Conservation (phyloP, 495 filamentous ascomycete genomes). For the Tuber umbilicatum region DNA sequence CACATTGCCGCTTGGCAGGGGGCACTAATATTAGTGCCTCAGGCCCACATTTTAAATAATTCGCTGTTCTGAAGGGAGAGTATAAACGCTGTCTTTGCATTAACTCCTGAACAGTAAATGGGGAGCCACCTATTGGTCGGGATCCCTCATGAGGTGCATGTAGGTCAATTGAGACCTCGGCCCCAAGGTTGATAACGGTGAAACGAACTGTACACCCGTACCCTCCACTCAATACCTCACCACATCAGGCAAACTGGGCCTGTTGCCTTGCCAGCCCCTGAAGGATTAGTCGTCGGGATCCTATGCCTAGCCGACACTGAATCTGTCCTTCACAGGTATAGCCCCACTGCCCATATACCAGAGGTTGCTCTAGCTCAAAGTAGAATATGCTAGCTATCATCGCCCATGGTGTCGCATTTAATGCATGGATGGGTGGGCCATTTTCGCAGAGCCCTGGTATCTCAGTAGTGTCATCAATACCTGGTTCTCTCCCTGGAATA, state of each 20-base stretch:
- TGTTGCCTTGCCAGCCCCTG: neutral
- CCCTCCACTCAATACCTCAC: neutral
- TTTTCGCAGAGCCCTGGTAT: neutral
- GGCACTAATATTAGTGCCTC: no score
- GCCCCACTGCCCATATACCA: neutral
- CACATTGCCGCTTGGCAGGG: no score
- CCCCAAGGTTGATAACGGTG: neutral
- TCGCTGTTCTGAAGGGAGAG: neutral
- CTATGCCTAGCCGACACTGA: neutral
- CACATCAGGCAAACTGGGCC: neutral
- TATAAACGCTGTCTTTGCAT: neutral
- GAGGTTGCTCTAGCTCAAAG: neutral
- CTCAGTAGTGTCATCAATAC: neutral
- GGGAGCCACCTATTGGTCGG: neutral
- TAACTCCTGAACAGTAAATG: neutral
- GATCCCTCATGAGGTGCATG: neutral
- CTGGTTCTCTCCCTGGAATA: neutral
- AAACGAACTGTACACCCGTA: neutral
- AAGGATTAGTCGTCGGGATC: neutral
- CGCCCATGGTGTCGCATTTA: neutral
- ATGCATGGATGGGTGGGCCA: neutral
- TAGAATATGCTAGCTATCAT: conserved; percentile 12
- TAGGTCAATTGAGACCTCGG: neutral
- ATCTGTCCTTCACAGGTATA: neutral
- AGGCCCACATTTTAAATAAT: neutral